Percentiles rank a stretch among this genome's conserved stretches.
Evolutionary conservation across 2,329 filamentous ascomycete species (phyloP).

Genomic region (Blastomyces emzantsi): DNA sequence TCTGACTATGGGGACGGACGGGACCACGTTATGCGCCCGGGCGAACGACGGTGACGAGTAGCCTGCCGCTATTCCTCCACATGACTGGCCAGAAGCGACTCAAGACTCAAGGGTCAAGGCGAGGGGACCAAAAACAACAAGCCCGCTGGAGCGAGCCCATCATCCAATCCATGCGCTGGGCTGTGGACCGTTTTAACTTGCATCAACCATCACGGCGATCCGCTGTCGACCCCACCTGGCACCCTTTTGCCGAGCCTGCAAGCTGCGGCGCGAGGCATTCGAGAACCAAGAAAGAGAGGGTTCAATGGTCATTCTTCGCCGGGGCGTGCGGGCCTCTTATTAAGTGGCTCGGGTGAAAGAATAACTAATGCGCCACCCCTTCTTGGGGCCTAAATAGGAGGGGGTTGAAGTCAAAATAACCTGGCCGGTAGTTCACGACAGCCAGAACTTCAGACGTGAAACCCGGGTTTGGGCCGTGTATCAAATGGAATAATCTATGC

Average conservation of each 20-base stretch:
- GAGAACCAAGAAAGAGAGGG: neutral
- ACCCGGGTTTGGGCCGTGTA: neutral
- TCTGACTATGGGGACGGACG: neutral
- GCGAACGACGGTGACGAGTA: neutral
- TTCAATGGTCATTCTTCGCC: neutral
- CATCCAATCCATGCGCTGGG: neutral
- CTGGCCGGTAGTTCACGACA: no score
- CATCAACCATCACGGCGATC: conserved; percentile 2
- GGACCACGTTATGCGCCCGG: conserved; percentile 6
- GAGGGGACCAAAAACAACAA: neutral
- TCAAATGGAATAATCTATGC: neutral
- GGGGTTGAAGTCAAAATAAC: no score
- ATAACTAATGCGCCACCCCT: no score
- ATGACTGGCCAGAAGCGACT: neutral
- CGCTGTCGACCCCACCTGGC: neutral
- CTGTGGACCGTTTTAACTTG: neutral
- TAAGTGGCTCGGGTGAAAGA: neutral
- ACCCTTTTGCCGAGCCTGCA: no score
- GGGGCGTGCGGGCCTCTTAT: neutral
- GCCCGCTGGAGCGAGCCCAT: neutral
- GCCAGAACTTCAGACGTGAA: no score
- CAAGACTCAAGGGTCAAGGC: neutral
- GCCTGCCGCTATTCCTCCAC: neutral
- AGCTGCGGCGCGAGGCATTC: neutral
- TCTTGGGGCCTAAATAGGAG: no score